Conservation (phyloP, 177 flowering plant genomes). For the Vitis hybrid region DNA sequence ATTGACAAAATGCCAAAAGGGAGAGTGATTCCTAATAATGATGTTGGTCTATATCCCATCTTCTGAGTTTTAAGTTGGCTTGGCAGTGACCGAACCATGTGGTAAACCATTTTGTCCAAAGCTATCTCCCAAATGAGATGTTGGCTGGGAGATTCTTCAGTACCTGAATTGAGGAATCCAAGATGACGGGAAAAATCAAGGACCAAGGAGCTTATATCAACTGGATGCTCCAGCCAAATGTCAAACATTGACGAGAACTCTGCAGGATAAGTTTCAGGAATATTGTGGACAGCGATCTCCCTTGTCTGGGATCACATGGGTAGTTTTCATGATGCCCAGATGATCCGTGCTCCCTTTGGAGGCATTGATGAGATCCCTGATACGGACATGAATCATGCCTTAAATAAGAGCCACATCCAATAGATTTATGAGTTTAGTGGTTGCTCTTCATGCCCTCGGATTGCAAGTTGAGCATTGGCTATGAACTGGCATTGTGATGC, state of each 20-base stretch:
- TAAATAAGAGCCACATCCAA: neutral
- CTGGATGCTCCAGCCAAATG: neutral
- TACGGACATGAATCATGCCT: neutral
- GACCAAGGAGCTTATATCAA: neutral
- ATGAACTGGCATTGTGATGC: conserved; percentile 3
- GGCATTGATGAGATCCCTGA: neutral
- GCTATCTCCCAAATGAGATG: neutral
- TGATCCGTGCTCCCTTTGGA: neutral
- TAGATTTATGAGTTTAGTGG: neutral
- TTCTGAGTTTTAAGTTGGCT: neutral
- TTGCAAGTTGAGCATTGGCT: neutral
- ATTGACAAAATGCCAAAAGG: neutral
- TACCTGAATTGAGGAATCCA: neutral
- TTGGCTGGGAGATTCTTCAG: neutral
- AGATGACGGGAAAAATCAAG: neutral
- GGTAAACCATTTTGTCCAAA: neutral
- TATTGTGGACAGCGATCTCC: too few species aligned
- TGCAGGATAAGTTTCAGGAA: too few species aligned
- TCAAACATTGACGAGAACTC: too few species aligned
- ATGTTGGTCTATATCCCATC: neutral
- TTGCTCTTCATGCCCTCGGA: neutral
- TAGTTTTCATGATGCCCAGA: too few species aligned
- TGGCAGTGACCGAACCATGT: neutral
- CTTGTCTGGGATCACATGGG: too few species aligned
- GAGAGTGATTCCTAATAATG: neutral